Base-by-base conservation (phyloP, 345 rosid species). In the Nephelium lappaceum region DNA sequence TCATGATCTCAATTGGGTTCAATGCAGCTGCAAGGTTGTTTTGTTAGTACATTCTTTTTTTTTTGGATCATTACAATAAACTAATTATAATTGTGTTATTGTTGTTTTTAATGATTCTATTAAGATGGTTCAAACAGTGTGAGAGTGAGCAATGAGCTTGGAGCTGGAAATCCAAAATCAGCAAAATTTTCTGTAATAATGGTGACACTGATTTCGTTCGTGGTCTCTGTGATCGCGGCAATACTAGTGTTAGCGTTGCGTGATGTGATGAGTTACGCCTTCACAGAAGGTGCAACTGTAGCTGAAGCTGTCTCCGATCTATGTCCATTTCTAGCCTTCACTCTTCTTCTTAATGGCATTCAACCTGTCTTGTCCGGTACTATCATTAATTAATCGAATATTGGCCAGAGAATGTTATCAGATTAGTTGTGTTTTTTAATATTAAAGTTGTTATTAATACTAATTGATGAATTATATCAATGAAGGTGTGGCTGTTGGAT, bases 401-500 rank as follows among this genome's bases (percentile, higher is more conserved):
- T 14, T 49, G 14, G 55, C 16, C 14, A 49, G 55, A 49, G 15
- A 49, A 41, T 41, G 5, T 41, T 31, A 31, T 31, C 36, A 31
- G 36, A 31, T 31, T 31, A 31, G 36, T 31, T 31, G 36, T 4
- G 36, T 31, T 31, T 31, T 31, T 31, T 1, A 31, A 31, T 31
- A 31, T 51, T 49, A 9, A 49, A 3, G 7, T 51, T 51, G n/a
- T 15, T 16, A 53, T 53, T 53, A 53, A 53, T 53, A 53, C 18
- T 53, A 57, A 57, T 57, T 57, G 62, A 36, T 65, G 42, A 27
- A 42, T 43, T 68, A 11, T n/a, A 27, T 23, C 38, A 16, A 53
- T 70, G 23, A 68, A 90, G 97, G 97, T 51, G 95, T 90, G 72
- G 95, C 95, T 47, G 96, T 93, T 72, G 98, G 98, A 49, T 91